Base-by-base conservation (phyloP, 306 rosid species). In the Pachyrhizus erosus region DNA sequence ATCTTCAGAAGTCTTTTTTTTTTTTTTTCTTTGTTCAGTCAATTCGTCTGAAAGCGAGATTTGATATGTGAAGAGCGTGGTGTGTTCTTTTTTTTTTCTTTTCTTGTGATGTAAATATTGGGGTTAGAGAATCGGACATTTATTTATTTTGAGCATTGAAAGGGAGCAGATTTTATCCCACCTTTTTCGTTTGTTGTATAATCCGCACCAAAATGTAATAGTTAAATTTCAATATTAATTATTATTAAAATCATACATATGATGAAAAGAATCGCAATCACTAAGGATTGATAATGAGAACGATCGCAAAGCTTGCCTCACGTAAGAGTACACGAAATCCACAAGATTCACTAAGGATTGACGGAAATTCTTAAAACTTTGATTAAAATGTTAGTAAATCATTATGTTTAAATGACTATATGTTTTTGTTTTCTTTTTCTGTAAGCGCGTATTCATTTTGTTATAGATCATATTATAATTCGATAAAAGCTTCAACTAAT, bases 51-150 rank as follows among this genome's bases (percentile, higher is more conserved):
- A 62, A 72, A 67, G 81, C 72, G 84, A 74, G 66, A 68, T 69
- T 75, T 84, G 57, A 45, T 42, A 31, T 57, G 74, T 80, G 75
- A 76, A 76, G 60, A 70, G 79, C 21, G 76, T 67, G 78, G 34
- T 37, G 57, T 20, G 78, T 67, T 39, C 46, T 48, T 13, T 24
- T 4, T 24, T 24, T 2, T 58, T 71, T 75, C 12, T 51, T 57
- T 69, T 33, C 18, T 13, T 42, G 62, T 33, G 76, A 67, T 81
- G 86, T 87, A 84, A 78, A 75, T 82, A 79, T 68, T 75, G 86
- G 69, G 69, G 66, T 51, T 70, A 52, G 68, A 15, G 75, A 73
- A 43, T 37, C 1, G n/a, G 9, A 13, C 68, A 13, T 68, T 71
- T 37, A 13, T 70, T 33, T 46, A 33, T 62, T 33, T 80, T n/a